A percentile compares a stretch with the other conserved stretches of the same genome.
Evolutionary conservation across 129 eudicot genomes (phyloP).

Genomic region (Pseudognaphalium luteoalbum): DNA sequence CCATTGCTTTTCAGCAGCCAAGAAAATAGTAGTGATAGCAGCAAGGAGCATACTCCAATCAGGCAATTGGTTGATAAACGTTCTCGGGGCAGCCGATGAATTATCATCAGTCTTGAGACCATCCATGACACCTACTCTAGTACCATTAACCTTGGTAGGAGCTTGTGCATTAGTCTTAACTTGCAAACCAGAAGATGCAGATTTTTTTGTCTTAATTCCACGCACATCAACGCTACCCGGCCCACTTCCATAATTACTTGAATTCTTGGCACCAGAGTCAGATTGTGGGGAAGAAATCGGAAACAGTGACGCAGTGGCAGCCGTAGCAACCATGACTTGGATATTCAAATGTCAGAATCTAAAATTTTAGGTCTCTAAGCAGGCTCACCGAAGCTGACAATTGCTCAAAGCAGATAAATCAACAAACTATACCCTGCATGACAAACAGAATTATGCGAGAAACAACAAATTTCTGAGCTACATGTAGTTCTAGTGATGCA

Average conservation of each 20-base stretch:
- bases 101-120: slow-evolving; percentile 66
- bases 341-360: not conserved
- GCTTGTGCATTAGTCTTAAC: slow-evolving; percentile 86
- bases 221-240: slow-evolving; percentile 57
- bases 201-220: slow-evolving; percentile 50
- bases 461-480: not conserved
- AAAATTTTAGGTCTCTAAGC: not conserved
- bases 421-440: slow-evolving; percentile 35
- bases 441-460: not conserved
- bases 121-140: slow-evolving; percentile 68
- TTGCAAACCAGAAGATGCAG: slow-evolving; percentile 57
- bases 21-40: slow-evolving; percentile 91
- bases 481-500: not conserved
- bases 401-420: not conserved
- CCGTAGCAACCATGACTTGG: slow-evolving; percentile 66
- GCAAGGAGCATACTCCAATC: slow-evolving; percentile 99
- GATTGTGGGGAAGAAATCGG: slow-evolving; percentile 57
- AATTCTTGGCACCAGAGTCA: slow-evolving; percentile 60
- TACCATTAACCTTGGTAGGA: slow-evolving; percentile 83
- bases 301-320: slow-evolving; percentile 68
- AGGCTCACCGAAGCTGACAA: not conserved
- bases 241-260: slow-evolving; percentile 46
- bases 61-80: slow-evolving; percentile 91
- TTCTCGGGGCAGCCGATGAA: slow-evolving; percentile 77
- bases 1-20: slow-evolving; percentile 99